These are phyloP conservation scores for Castanopsis chinensis DNA, from an alignment of 306 rosid species.

Conservation along the genomic window DNA sequence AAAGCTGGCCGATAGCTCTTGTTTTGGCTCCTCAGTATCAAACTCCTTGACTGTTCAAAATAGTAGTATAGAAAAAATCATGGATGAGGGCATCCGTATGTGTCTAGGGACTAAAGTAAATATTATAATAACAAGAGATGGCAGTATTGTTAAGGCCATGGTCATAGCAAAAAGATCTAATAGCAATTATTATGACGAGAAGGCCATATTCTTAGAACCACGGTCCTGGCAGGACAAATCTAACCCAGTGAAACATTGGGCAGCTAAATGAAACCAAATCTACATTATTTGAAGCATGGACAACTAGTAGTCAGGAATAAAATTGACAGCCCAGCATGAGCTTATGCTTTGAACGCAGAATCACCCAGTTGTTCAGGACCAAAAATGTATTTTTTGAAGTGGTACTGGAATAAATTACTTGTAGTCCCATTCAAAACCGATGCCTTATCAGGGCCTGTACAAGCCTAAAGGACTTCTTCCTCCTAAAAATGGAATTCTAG, in stretches of 20 bases:
- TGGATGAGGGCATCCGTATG: background rate
- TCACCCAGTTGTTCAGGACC: background rate
- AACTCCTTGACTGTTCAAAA: constrained; percentile 65
- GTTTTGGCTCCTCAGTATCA: constrained; percentile 70
- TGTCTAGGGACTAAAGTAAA: constrained; percentile 16
- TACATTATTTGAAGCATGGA: background rate
- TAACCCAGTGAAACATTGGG: background rate
- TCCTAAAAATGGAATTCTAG: too few species aligned
- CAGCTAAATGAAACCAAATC: background rate
- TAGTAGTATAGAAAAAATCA: constrained; percentile 14
- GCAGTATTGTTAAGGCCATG: background rate
- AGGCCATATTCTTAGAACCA: too few species aligned
- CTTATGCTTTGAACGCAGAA: background rate
- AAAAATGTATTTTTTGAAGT: background rate
- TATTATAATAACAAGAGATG: background rate
- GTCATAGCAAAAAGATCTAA: background rate
- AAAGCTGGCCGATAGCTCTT: constrained; percentile 89
- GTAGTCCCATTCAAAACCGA: too few species aligned
- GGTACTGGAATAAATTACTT: too few species aligned
- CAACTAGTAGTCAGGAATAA: background rate
- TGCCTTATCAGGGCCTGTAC: too few species aligned
- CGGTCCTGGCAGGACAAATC: background rate
- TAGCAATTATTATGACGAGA: too few species aligned
- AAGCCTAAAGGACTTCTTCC: too few species aligned
- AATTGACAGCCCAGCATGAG: background rate